Conservation (phyloP, 495 filamentous ascomycete genomes). For the Trichoderma erinaceum region DNA sequence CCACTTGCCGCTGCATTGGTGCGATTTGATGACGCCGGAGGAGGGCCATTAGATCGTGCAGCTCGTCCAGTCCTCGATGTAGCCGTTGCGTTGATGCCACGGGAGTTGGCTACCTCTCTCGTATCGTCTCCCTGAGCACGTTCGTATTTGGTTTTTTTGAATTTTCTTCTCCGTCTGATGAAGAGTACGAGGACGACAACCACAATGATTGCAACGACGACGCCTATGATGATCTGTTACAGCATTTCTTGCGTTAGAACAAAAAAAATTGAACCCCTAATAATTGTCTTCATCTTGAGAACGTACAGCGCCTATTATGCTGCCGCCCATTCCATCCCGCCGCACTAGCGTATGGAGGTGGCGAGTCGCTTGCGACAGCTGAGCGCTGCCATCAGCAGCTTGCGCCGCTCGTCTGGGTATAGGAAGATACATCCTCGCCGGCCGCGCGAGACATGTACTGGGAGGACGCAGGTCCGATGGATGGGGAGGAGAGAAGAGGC, state of each 20-base stretch:
- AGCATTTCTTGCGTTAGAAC: not conserved
- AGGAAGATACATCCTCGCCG: conserved; percentile 6
- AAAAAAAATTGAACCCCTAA: not conserved
- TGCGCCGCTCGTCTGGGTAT: conserved; percentile 1
- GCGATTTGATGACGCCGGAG: conserved; percentile 4
- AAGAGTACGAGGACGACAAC: not conserved
- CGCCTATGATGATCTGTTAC: not conserved
- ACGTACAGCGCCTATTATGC: not conserved
- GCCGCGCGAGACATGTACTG: conserved; percentile 7
- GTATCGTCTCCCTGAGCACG: conserved; percentile 5
- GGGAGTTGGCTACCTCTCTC: not conserved
- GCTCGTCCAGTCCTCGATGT: not conserved
- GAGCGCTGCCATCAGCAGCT: conserved; percentile 2
- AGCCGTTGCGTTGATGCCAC: not conserved
- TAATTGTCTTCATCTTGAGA: not conserved
- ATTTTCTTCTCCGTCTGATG: not conserved
- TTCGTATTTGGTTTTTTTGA: conserved; percentile 6
- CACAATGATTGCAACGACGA: not conserved
- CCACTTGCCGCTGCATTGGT: conserved; percentile 18
- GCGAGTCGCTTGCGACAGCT: conserved; percentile 8
- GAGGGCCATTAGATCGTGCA: not conserved
- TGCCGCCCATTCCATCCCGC: not conserved
- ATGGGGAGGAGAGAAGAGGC: not conserved
- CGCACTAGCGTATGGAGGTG: not conserved
- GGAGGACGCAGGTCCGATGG: not conserved